Conservation (phyloP, 306 rosid species). For the Medicago arabica region DNA sequence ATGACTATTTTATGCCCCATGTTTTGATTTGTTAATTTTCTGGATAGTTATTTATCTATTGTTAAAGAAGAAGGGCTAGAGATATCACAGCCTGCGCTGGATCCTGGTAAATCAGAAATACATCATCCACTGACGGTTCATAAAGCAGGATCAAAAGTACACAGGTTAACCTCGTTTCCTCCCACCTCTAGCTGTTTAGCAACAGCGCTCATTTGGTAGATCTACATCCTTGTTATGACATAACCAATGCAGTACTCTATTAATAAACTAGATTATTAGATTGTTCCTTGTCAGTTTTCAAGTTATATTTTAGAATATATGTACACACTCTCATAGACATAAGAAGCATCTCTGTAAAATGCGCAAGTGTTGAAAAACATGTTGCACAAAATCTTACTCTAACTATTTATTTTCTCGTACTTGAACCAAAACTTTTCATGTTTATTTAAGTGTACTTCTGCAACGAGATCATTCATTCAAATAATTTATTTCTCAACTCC, state of each 20-base stretch:
- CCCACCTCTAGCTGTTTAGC: conserved; percentile 33
- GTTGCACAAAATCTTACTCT: neutral
- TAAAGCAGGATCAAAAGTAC: conserved; percentile 67
- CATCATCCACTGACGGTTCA: conserved; percentile 86
- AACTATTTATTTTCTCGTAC: neutral
- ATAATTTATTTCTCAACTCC: conserved; percentile 14
- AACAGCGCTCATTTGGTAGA: conserved; percentile 7
- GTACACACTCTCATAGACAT: neutral
- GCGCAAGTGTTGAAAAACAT: neutral
- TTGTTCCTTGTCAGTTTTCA: conserved; percentile 21
- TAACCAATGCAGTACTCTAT: neutral
- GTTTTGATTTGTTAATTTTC: conserved; percentile 36
- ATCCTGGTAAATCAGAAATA: conserved; percentile 78
- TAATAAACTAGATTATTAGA: conserved; percentile 17
- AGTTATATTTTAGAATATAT: conserved; percentile 25
- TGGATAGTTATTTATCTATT: conserved; percentile 76
- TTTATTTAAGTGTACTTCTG: conserved; percentile 22
- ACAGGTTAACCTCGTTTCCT: conserved; percentile 64
- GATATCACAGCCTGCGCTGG: conserved; percentile 98
- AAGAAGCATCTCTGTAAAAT: conserved; percentile 3
- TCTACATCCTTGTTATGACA: conserved; percentile 12
- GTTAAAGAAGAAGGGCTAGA: conserved; percentile 84
- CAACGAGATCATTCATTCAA: conserved; percentile 6
- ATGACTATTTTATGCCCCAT: conserved; percentile 18
- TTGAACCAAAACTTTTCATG: conserved; percentile 3